Percentiles rank a stretch among this genome's conserved stretches.
phyloP scores from a whole-genome alignment of 2,329 filamentous ascomycete species.

The Gnomoniopsis sp. region DNA sequence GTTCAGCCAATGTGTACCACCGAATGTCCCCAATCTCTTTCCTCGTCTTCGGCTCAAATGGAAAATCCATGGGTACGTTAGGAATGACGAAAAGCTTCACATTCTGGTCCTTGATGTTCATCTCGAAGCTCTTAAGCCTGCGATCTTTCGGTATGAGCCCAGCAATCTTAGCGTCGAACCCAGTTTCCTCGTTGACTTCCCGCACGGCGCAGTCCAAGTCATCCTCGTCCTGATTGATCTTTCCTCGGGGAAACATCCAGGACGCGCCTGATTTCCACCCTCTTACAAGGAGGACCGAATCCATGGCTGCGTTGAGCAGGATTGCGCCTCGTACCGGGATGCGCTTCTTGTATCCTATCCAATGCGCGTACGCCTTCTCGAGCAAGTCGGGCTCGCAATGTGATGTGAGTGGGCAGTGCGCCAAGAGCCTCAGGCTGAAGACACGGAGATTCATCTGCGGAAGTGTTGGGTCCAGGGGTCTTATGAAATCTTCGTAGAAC shows the following conservation, averaged over 20 bases:
- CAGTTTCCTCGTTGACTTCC: conserved; percentile 95
- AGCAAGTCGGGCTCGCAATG: conserved; percentile 76
- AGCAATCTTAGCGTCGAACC: conserved; percentile 74
- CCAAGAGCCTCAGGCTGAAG: conserved; percentile 88
- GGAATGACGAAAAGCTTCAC: conserved; percentile 90
- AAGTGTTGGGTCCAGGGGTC: conserved; percentile 78
- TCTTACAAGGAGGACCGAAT: conserved; percentile 87
- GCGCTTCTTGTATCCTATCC: conserved; percentile 89
- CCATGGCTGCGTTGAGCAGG: conserved; percentile 90
- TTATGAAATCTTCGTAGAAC: conserved; percentile 99
- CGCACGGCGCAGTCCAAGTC: conserved; percentile 91
- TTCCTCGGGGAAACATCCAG: conserved; percentile 95
- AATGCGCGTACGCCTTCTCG: conserved; percentile 82
- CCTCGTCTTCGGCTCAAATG: conserved; percentile 84
- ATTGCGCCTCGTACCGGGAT: conserved; percentile 94
- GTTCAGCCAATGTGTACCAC: conserved; percentile 88
- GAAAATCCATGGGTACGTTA: conserved; percentile 78
- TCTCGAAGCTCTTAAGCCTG: conserved; percentile 78
- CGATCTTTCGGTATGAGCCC: conserved; percentile 71
- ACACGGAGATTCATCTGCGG: conserved; percentile 80
- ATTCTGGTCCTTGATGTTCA: conserved; percentile 89
- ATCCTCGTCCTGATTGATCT: conserved; percentile 96
- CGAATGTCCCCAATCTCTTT: conserved; percentile 98
- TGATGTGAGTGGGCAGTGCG: conserved; percentile 86
- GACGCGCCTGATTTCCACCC: conserved; percentile 96